Conservation (phyloP, 306 rosid genomes). For the Trifolium fragiferum region DNA sequence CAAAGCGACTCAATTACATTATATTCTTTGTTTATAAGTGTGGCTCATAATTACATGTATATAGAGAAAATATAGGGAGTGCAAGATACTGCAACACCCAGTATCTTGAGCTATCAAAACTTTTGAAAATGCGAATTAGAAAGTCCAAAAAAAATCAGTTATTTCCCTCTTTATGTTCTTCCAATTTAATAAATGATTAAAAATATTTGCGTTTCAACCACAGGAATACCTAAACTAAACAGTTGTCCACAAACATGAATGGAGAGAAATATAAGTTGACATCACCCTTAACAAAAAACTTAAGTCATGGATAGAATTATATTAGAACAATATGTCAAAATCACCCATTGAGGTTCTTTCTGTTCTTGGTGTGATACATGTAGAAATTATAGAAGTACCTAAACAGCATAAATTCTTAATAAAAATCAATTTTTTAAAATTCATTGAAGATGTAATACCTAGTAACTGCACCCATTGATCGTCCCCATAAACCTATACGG, state of each 20-base stretch:
- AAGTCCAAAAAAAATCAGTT: neutral
- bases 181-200: slow-evolving; percentile 10
- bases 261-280: neutral
- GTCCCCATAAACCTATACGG: slow-evolving; percentile 95
- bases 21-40: slow-evolving; percentile 4
- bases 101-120: slow-evolving; percentile 22
- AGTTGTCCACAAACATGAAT: neutral
- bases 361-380: neutral
- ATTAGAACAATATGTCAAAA: slow-evolving; percentile 20
- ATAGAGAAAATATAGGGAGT: slow-evolving; percentile 18
- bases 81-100: slow-evolving; percentile 21
- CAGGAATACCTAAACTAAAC: slow-evolving; percentile 28
- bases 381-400: slow-evolving; percentile 33
- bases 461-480: slow-evolving; percentile 99
- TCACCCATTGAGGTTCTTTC: neutral
- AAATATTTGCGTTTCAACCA: neutral
- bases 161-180: slow-evolving; percentile 21
- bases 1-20: slow-evolving; percentile 39
- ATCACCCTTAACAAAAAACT: neutral
- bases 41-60: slow-evolving; percentile 26
- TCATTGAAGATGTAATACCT: slow-evolving; percentile 57
- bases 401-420: slow-evolving; percentile 55
- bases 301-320: slow-evolving; percentile 9
- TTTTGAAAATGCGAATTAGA: neutral
- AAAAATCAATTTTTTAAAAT: slow-evolving; percentile 25